Evolutionary conservation across 2,329 filamentous ascomycete genomes (phyloP).

Genomic region (Paecilomyces formosus): DNA sequence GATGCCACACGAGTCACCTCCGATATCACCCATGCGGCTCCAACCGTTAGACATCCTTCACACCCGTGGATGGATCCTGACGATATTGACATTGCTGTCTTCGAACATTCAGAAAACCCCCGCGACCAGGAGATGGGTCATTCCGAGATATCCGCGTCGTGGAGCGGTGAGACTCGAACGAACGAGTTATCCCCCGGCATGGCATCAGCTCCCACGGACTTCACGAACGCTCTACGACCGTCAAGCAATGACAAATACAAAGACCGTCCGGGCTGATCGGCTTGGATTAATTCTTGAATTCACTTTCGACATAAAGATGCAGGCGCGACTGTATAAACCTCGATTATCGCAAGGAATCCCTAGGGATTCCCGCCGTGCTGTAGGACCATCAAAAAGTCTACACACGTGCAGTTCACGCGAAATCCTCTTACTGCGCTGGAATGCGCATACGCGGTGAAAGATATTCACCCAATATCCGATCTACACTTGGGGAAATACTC

Average conservation of each 20-base stretch:
- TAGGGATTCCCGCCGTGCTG: background rate
- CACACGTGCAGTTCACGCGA: background rate
- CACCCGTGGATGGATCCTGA: conserved; percentile 28
- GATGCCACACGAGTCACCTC: conserved; percentile 36
- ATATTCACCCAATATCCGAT: background rate
- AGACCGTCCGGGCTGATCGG: background rate
- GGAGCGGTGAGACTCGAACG: conserved; percentile 22
- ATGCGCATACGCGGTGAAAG: background rate
- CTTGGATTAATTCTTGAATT: background rate
- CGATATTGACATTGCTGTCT: conserved; percentile 31
- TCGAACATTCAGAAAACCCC: conserved; percentile 20
- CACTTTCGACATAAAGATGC: background rate
- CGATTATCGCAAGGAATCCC: background rate
- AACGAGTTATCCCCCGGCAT: background rate
- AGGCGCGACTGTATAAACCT: background rate
- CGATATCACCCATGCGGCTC: conserved; percentile 32
- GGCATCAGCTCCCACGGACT: background rate
- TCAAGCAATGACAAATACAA: background rate
- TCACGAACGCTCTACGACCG: background rate
- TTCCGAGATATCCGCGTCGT: conserved; percentile 20
- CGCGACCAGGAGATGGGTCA: conserved; percentile 12
- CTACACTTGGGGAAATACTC: background rate
- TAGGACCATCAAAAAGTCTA: background rate
- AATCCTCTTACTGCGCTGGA: background rate
- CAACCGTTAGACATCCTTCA: conserved; percentile 8